These are phyloP conservation scores for Neonectria ditissima DNA, from an alignment of 2,329 filamentous ascomycete species.

Conservation along the genomic window DNA sequence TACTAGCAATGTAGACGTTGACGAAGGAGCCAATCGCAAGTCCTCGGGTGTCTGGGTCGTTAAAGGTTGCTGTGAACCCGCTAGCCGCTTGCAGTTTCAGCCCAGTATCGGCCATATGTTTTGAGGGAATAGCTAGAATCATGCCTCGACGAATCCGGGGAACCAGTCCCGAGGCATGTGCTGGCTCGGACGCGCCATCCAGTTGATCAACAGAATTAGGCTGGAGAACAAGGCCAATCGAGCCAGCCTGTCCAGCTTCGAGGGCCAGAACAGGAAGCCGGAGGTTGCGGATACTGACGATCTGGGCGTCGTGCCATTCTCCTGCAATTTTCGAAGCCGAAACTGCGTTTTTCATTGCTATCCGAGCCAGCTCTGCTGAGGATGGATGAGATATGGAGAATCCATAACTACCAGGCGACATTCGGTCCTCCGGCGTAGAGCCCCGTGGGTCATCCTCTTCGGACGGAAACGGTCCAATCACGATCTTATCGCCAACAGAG, in stretches of 20 bases:
- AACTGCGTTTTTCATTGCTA: constrained; percentile 65
- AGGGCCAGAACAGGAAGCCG: constrained; percentile 84
- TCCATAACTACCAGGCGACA: constrained; percentile 60
- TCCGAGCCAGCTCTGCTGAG: constrained; percentile 64
- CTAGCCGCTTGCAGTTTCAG: constrained; percentile 73
- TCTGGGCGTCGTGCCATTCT: constrained; percentile 83
- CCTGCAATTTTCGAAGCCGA: constrained; percentile 65
- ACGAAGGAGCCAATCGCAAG: constrained; percentile 77
- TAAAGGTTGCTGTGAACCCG: constrained; percentile 78
- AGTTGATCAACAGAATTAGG: constrained; percentile 33
- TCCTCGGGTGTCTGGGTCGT: constrained; percentile 69
- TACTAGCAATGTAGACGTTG: constrained; percentile 88
- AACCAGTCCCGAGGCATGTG: constrained; percentile 32
- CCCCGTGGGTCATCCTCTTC: constrained; percentile 61
- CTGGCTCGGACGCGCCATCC: constrained; percentile 17
- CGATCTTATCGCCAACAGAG: constrained; percentile 80
- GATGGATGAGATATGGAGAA: constrained; percentile 66
- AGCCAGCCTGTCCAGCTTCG: constrained; percentile 86
- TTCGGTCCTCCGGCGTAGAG: constrained; percentile 58
- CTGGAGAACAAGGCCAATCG: constrained; percentile 80
- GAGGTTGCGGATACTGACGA: constrained; percentile 90
- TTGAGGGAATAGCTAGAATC: constrained; percentile 76
- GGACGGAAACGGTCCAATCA: constrained; percentile 81
- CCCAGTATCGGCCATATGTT: constrained; percentile 67
- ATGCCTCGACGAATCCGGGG: constrained; percentile 80